phyloP scores from a whole-genome alignment of 306 rosid genomes.

The Ormosia emarginata region DNA sequence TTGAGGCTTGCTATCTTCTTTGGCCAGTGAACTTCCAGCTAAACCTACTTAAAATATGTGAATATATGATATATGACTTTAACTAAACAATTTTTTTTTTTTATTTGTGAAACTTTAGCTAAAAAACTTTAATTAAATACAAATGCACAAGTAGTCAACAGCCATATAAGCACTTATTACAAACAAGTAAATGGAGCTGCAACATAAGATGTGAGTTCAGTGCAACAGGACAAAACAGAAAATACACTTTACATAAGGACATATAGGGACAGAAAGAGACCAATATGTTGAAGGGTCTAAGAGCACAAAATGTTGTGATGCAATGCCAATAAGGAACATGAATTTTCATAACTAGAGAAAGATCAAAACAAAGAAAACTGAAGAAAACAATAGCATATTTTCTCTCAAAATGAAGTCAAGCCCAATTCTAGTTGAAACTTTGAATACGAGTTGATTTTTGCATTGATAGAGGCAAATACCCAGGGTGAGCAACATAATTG shows the following conservation, averaged over 20 bases:
- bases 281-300: neutral
- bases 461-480: neutral
- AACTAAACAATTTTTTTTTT: neutral
- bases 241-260: neutral
- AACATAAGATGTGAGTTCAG: constrained; percentile 3
- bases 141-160: neutral
- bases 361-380: neutral
- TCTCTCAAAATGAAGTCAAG: neutral
- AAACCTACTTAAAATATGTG: constrained; percentile 42
- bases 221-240: neutral
- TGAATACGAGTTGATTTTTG: neutral
- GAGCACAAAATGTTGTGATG: neutral
- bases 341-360: neutral
- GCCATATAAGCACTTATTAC: neutral
- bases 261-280: neutral
- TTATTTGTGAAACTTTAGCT: neutral
- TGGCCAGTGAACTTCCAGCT: constrained; percentile 52
- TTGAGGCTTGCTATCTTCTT: constrained; percentile 36
- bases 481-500: neutral
- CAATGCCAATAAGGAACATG: neutral
- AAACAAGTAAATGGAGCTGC: constrained; percentile 2
- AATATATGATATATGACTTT: constrained; percentile 22
- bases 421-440: neutral
- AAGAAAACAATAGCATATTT: neutral
- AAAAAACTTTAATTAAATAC: neutral